Evolutionary conservation across 208 protist genomes (phyloP).

Genomic region (Trypanosomatidae sp.): DNA sequence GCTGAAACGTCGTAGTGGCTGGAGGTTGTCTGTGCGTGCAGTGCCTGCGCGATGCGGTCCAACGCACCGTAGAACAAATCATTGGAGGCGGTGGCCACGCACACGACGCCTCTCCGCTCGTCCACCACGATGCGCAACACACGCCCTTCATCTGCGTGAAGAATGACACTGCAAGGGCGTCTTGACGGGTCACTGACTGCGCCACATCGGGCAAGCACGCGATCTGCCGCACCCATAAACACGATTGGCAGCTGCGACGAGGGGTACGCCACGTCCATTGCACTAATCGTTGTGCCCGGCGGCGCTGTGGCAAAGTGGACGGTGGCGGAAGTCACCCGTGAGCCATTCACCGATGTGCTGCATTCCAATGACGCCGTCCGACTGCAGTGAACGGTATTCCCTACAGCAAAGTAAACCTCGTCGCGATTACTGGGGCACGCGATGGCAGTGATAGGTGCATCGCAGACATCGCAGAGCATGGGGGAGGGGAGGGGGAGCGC

Average conservation of each 20-base stretch:
- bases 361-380: neutral
- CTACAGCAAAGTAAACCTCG: slow-evolving; percentile 37
- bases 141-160: slow-evolving; percentile 14
- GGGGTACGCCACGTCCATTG: neutral
- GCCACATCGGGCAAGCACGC: slow-evolving; percentile 10
- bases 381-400: slow-evolving; percentile 33
- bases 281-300: slow-evolving; percentile 14
- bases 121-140: slow-evolving; percentile 23
- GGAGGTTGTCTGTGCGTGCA: neutral
- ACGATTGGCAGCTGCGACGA: neutral
- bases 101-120: slow-evolving; percentile 1
- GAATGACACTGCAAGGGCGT: slow-evolving; percentile 2
- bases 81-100: slow-evolving; percentile 24
- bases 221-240: slow-evolving; percentile 24
- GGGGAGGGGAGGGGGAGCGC: neutral
- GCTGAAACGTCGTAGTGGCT: neutral
- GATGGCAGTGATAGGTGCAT: slow-evolving; percentile 46
- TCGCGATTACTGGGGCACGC: neutral
- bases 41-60: neutral
- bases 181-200: neutral
- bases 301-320: slow-evolving; percentile 6
- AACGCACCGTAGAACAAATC: slow-evolving; percentile 6
- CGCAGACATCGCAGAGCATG: slow-evolving; percentile 7
- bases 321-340: neutral
- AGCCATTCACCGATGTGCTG: neutral